phyloP scores from a whole-genome alignment of 2,329 filamentous ascomycete genomes.

The Sclerotinia nivalis region DNA sequence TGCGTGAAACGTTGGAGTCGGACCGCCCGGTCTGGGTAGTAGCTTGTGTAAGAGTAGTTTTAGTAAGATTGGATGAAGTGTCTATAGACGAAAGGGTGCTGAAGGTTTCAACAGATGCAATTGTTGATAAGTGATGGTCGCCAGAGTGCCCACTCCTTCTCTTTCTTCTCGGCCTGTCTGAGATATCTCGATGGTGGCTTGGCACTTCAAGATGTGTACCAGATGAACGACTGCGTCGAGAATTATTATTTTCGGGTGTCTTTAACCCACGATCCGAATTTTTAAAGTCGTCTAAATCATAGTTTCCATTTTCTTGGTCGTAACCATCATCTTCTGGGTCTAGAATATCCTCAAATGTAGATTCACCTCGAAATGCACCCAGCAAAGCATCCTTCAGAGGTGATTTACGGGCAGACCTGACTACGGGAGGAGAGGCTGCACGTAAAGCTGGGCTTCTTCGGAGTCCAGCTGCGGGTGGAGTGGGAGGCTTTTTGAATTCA shows the following conservation, averaged over 20 bases:
- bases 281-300: slow-evolving; percentile 23
- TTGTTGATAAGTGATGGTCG: slow-evolving; percentile 38
- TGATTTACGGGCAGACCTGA: slow-evolving; percentile 49
- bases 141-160: slow-evolving; percentile 34
- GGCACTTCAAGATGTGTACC: slow-evolving; percentile 27
- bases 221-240: slow-evolving; percentile 20
- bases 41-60: slow-evolving; percentile 48
- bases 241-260: slow-evolving; percentile 23
- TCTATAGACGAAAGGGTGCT: slow-evolving; percentile 30
- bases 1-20: slow-evolving; percentile 36
- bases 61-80: slow-evolving; percentile 36
- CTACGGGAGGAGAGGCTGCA: slow-evolving; percentile 47
- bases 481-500: slow-evolving; percentile 26
- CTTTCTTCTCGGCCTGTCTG: slow-evolving; percentile 27
- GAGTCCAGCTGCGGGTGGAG: slow-evolving; percentile 44
- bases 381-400: slow-evolving; percentile 60
- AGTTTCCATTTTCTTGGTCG: slow-evolving; percentile 32
- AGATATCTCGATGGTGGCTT: slow-evolving; percentile 5
- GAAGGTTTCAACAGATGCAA: slow-evolving; percentile 39
- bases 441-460: slow-evolving; percentile 59
- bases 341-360: slow-evolving; percentile 41
- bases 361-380: slow-evolving; percentile 64
- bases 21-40: slow-evolving; percentile 35
- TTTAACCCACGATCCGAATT: slow-evolving; percentile 25
- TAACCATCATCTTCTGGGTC: slow-evolving; percentile 26